Percentiles rank a stretch among this genome's conserved stretches.
phyloP scores from a whole-genome alignment of 1,284 basidiomycete genomes.

The Boletus smithii region DNA sequence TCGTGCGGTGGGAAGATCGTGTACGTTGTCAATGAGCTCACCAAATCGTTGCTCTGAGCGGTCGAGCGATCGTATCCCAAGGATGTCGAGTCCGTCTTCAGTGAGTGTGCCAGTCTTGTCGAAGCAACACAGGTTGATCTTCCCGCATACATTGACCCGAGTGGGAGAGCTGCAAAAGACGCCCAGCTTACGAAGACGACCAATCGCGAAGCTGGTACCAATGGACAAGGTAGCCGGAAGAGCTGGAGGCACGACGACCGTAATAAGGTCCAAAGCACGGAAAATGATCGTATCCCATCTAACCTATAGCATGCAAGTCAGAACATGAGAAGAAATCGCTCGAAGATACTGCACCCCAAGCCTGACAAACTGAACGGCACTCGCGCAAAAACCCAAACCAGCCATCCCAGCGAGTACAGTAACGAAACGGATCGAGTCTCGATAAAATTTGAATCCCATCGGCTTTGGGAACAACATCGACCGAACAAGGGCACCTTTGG shows the following conservation, averaged over 20 bases:
- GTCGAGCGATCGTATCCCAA: constrained; percentile 85
- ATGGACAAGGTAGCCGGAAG: constrained; percentile 97
- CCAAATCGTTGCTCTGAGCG: constrained; percentile 77
- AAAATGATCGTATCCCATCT: constrained; percentile 89
- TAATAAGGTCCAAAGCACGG: constrained; percentile 95
- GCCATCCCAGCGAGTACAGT: constrained; percentile 88
- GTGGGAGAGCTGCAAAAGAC: constrained; percentile 98
- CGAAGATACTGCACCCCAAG: constrained; percentile 64
- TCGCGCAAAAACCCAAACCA: constrained; percentile 81
- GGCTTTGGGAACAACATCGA: constrained; percentile 99
- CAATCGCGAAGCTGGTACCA: constrained; percentile 94
- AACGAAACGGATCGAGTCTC: constrained; percentile 97
- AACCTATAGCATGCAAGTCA: constrained; percentile 48
- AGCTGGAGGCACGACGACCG: constrained; percentile 96
- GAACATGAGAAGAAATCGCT: not conserved
- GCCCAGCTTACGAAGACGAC: constrained; percentile 81
- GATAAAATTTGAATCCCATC: constrained; percentile 96
- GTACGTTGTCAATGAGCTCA: constrained; percentile 84
- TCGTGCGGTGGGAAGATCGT: constrained; percentile 76
- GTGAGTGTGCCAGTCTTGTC: constrained; percentile 99
- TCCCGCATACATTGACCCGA: constrained; percentile 93
- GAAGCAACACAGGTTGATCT: constrained; percentile 97
- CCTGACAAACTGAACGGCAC: constrained; percentile 88
- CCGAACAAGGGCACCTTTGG: constrained; percentile 92
- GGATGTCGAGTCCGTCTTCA: constrained; percentile 96